Evolutionary conservation across 805 yeast species (phyloP).

Genomic region (Kodamaea jinghongensis): DNA sequence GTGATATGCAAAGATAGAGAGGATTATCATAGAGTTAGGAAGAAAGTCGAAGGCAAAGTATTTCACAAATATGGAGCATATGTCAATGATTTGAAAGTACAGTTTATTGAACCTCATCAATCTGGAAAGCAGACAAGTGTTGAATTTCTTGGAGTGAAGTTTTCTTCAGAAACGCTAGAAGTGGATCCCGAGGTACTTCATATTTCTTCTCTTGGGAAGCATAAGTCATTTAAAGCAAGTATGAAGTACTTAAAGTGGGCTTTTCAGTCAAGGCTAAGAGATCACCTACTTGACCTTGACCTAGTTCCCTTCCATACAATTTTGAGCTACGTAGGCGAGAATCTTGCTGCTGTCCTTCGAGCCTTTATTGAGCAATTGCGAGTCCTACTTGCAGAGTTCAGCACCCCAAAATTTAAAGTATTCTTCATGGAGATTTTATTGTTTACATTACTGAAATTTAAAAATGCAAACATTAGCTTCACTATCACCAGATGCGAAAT

Average conservation of each 20-base stretch:
- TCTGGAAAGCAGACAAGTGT: slow-evolving; percentile 3
- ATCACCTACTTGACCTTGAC: slow-evolving; percentile 17
- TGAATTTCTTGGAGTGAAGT: slow-evolving; percentile 32
- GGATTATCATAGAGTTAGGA: slow-evolving; percentile 18
- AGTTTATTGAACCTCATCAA: slow-evolving; percentile 12
- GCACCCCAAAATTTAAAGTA: slow-evolving; percentile 11
- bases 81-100: slow-evolving; percentile 31
- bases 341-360: slow-evolving; percentile 12
- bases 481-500: neutral
- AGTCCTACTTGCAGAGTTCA: too few species aligned
- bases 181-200: too few species aligned
- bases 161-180: slow-evolving; percentile 21
- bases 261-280: slow-evolving; percentile 19
- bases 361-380: slow-evolving; percentile 10
- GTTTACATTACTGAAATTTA: slow-evolving; percentile 14
- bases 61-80: slow-evolving; percentile 34
- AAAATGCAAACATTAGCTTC: slow-evolving; percentile 11
- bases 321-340: slow-evolving; percentile 12
- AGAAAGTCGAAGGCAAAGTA: slow-evolving; percentile 16
- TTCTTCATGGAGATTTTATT: slow-evolving; percentile 15
- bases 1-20: slow-evolving; percentile 50
- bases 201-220: slow-evolving; percentile 10
- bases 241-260: slow-evolving; percentile 23
- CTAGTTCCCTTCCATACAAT: slow-evolving; percentile 13
- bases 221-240: slow-evolving; percentile 18